These are phyloP conservation scores for Collybia sordida DNA, from an alignment of 768 basidiomycete genomes.

Conservation along the genomic window DNA sequence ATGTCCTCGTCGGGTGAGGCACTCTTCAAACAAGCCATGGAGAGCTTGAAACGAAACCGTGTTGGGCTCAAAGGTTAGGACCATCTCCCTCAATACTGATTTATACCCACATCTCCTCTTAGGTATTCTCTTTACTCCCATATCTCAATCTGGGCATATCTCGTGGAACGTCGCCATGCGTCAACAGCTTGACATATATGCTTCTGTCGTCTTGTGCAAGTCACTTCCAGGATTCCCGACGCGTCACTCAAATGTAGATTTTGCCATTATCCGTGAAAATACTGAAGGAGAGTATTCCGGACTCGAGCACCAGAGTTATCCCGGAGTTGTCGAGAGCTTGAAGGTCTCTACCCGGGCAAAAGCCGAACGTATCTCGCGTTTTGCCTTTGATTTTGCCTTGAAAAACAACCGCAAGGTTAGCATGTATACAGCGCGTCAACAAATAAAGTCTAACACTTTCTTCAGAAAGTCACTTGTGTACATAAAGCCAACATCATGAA, in stretches of 20 bases:
- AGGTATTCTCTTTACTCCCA: constrained; percentile 99
- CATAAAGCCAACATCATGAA: constrained; percentile 99
- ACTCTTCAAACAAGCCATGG: constrained; percentile 97
- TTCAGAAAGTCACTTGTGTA: constrained; percentile 97
- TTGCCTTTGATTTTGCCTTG: constrained; percentile 98
- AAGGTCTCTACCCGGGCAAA: constrained; percentile 96
- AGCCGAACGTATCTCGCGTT: constrained; percentile 93
- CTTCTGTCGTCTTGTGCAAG: constrained; percentile 97
- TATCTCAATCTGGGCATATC: constrained; percentile 93
- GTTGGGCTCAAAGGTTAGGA: constrained; percentile 93
- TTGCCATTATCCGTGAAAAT: constrained; percentile 99
- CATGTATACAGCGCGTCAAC: not conserved
- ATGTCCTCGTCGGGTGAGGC: constrained; percentile 93
- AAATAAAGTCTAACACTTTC: constrained; percentile 6
- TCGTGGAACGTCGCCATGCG: constrained; percentile 99
- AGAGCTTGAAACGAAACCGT: constrained; percentile 94
- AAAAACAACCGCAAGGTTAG: constrained; percentile 96
- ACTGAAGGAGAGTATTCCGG: constrained; percentile 99
- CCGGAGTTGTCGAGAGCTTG: constrained; percentile 96
- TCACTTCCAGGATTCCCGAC: constrained; percentile 95
- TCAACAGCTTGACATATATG: constrained; percentile 98
- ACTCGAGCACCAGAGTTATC: constrained; percentile 95
- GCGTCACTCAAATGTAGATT: constrained; percentile 95
- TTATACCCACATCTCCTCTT: constrained; percentile 3
- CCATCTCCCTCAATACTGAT: constrained; percentile 3